These are phyloP conservation scores for Populus simonii DNA, from an alignment of 345 rosid species.

Conservation along the genomic window DNA sequence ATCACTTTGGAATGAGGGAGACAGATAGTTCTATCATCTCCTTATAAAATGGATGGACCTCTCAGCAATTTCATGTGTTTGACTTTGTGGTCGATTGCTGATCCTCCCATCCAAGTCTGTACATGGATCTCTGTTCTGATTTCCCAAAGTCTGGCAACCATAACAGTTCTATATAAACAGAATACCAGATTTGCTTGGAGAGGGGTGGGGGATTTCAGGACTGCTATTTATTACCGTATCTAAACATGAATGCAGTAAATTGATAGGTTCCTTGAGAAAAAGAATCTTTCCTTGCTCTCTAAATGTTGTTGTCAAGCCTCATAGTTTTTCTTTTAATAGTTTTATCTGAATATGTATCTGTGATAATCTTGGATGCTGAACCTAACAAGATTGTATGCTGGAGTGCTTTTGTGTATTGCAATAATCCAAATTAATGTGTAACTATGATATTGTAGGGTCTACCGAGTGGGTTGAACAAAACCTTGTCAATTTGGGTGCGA, in stretches of 20 bases:
- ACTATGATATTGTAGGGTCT: constrained; percentile 53
- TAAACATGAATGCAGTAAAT: not conserved
- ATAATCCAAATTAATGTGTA: not conserved
- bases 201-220: not conserved
- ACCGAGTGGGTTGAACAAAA: constrained; percentile 99
- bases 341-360: not conserved
- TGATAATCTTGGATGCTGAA: not conserved
- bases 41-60: not conserved
- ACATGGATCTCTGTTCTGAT: too few species aligned
- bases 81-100: not conserved
- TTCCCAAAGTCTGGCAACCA: not conserved
- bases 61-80: not conserved
- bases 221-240: not conserved
- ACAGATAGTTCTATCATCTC: not conserved
- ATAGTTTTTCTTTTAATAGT: not conserved
- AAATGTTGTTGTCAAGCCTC: not conserved
- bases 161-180: not conserved
- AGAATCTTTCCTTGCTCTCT: not conserved
- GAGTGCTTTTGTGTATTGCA: constrained; percentile 3
- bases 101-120: not conserved
- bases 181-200: not conserved
- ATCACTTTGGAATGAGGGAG: not conserved
- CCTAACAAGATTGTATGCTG: not conserved
- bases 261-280: not conserved
- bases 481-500: constrained; percentile 69